A percentile compares a stretch with the other conserved stretches of the same genome.
Evolutionary conservation across 331 rosid genomes (phyloP).

Genomic region (Rhamnella rubrinervis): DNA sequence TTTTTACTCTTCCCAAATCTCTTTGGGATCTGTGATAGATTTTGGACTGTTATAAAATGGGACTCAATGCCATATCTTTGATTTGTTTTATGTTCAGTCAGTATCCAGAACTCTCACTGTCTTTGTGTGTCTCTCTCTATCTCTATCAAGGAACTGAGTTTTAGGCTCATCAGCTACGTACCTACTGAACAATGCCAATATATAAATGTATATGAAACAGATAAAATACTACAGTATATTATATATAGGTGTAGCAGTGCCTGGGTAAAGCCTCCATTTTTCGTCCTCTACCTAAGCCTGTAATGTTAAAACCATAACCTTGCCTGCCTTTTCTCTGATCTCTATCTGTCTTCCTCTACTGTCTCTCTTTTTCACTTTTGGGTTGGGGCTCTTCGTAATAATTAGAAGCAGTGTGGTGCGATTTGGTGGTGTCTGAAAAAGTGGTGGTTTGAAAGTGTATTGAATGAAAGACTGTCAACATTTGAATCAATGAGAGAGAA

Average conservation of each 20-base stretch:
- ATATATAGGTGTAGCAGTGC: conserved; percentile 19
- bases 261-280: conserved; percentile 35
- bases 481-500: conserved; percentile 37
- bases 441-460: conserved; percentile 66
- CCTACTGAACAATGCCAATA: conserved; percentile 33
- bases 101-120: conserved; percentile 30
- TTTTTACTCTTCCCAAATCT: conserved; percentile 3
- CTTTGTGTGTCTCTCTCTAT: conserved; percentile 12
- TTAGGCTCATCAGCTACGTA: conserved; percentile 34
- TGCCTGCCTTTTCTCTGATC: conserved; percentile 13
- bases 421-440: conserved; percentile 77
- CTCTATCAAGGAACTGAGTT: conserved; percentile 36
- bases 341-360: conserved; percentile 9
- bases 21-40: conserved; percentile 54
- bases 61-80: conserved; percentile 35
- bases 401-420: conserved; percentile 56
- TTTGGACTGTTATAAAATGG: conserved; percentile 27
- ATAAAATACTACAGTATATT: conserved; percentile 4
- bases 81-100: conserved; percentile 59
- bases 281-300: conserved; percentile 40
- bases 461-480: conserved; percentile 63
- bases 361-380: conserved; percentile 11
- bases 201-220: conserved; percentile 19
- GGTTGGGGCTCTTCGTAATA: conserved; percentile 38
- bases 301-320: conserved; percentile 20